Base-by-base conservation (phyloP, 1,284 basidiomycete genomes). In the Macrocystidia cucumis region DNA sequence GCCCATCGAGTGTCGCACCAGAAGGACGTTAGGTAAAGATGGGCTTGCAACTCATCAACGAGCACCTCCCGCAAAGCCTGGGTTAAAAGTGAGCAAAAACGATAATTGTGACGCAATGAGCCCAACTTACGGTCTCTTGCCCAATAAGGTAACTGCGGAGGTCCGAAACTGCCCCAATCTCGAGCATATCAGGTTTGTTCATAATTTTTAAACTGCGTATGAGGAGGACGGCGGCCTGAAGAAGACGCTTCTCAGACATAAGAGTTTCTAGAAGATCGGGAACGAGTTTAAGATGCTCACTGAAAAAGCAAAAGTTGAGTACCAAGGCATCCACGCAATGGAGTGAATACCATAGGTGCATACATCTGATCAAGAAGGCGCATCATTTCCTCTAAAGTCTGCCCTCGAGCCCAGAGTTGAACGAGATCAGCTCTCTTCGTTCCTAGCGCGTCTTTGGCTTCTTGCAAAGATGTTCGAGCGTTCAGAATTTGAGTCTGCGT, bases 11-110 rank as follows among this genome's bases (percentile, higher is more conserved):
- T 75, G 46, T 98, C 95, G 54, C 88, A 95, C 78, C 92, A 97
- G 57, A 91, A 93, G 5, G 86, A 91, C 55, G 96, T 98, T 40
- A 99, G 74, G 58, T 98, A 99, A n/a, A 99, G 63, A 57, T 98
- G 96, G 49, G 83, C 92, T 55, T 98, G 93, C 16, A 99, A 69
- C 54, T 99, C 96, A 47, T 99, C 96, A 11, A 96, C 70, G 35
- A 98, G 62, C 39, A 98, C 96, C 44, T 99, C 93, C 34, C 86
- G 73, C 29, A 97, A 61, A 7, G 87, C 82, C 89, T 93, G 37
- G 30, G 13, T 32, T 32, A 34, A n/a, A 69, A 9, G 21, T 44
- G 13, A 53, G 39, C 20, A 12, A 27, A 31, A 4, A 14, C 8
- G 12, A 32, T 32, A 4, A 23, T 21, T 20, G n/a, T 35, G 23